A percentile compares a stretch with the other conserved stretches of the same genome.
phyloP scores from a whole-genome alignment of 2,329 filamentous ascomycete species.

The Aureobasidium musti region DNA sequence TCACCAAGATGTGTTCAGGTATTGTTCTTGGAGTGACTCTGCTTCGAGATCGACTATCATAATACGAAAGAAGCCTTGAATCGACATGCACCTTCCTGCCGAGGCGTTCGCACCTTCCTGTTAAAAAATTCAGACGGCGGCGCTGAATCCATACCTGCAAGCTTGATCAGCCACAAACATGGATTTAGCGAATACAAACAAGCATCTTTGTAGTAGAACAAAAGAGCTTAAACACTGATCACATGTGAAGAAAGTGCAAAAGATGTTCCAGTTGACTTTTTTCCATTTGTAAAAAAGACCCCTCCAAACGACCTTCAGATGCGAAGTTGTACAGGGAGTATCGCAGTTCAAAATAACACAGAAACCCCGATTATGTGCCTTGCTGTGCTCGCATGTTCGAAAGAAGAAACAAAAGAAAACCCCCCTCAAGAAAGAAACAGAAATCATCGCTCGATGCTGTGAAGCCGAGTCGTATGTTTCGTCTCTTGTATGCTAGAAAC shows the following conservation, averaged over 20 bases:
- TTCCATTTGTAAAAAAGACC: conserved; percentile 23
- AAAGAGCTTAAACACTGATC: not conserved
- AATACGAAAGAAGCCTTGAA: no score
- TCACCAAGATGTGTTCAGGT: no score
- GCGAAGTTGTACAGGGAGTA: conserved; percentile 6
- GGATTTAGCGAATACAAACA: no score
- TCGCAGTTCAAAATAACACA: not conserved
- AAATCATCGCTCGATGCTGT: conserved; percentile 14
- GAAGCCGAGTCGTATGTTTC: not conserved
- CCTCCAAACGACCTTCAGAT: conserved; percentile 15
- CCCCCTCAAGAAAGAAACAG: not conserved
- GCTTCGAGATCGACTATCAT: no score
- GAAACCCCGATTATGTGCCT: conserved; percentile 20
- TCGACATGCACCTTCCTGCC: no score
- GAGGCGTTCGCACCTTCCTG: no score
- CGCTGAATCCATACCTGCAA: no score
- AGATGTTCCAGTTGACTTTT: conserved; percentile 12
- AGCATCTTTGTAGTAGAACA: no score
- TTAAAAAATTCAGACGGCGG: no score
- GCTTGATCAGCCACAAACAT: no score
- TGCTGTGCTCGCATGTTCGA: not conserved
- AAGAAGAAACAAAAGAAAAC: conserved; percentile 21
- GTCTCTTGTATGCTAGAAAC: not conserved
- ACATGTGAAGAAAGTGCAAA: not conserved
- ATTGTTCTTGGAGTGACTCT: no score